Evolutionary conservation across 208 protist genomes (phyloP).

Genomic region (Crithidia bombi): DNA sequence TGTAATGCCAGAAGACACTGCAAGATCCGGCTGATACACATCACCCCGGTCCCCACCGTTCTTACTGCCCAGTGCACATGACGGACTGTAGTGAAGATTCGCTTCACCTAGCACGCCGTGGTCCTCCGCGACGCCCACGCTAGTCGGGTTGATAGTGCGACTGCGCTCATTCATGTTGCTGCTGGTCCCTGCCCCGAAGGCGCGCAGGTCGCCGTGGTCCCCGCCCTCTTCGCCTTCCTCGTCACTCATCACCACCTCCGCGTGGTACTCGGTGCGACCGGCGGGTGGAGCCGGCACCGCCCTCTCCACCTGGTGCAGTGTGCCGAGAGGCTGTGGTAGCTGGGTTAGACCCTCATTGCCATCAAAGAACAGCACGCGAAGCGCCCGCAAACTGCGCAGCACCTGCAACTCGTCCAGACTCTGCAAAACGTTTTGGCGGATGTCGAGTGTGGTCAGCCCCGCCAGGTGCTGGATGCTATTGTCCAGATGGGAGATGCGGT

Average conservation of each 20-base stretch:
- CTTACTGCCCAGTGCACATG: no score
- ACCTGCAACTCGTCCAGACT: constrained; percentile 23
- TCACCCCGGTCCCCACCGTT: no score
- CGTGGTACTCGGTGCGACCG: constrained; percentile 30
- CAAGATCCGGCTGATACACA: no score
- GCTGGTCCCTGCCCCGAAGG: background rate
- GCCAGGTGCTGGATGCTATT: constrained; percentile 45
- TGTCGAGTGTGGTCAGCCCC: constrained; percentile 28
- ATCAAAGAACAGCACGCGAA: constrained; percentile 43
- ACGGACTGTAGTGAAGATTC: no score
- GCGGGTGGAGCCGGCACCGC: background rate
- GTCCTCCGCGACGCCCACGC: background rate
- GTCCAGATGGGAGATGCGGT: constrained; percentile 46
- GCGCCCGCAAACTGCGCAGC: constrained; percentile 23
- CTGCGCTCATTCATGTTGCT: constrained; percentile 1
- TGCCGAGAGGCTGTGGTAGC: background rate
- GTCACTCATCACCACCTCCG: constrained; percentile 43
- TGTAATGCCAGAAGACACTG: no score
- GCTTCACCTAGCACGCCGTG: no score
- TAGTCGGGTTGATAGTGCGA: background rate
- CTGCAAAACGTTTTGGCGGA: constrained; percentile 19
- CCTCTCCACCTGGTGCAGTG: background rate
- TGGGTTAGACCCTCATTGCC: constrained; percentile 37
- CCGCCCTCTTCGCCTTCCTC: constrained; percentile 12
- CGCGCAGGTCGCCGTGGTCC: background rate